Percentiles rank a stretch among this genome's conserved stretches.
Evolutionary conservation across 441 rosid genomes (phyloP).

Genomic region (Bruguiera hainesii): DNA sequence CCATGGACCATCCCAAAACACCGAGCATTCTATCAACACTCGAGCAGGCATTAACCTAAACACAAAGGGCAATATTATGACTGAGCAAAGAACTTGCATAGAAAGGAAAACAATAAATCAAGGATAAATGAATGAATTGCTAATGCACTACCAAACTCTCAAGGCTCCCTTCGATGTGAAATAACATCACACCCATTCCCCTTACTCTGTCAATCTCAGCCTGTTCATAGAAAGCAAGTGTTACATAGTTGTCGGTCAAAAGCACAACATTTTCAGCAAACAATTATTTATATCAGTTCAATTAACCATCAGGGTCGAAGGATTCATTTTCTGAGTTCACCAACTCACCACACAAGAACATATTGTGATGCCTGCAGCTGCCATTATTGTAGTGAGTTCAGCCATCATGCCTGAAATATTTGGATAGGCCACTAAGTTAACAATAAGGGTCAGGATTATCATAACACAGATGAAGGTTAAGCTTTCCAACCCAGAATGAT

Average conservation of each 20-base stretch:
- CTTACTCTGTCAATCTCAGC: conserved; percentile 88
- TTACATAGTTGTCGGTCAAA: conserved; percentile 22
- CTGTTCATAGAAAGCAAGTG: conserved; percentile 35
- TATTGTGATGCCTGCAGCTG: conserved; percentile 62
- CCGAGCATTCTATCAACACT: conserved; percentile 75
- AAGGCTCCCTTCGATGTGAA: conserved; percentile 73
- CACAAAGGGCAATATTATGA: conserved; percentile 8
- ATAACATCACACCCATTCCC: conserved; percentile 88
- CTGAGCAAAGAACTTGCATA: conserved; percentile 18
- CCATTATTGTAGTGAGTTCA: conserved; percentile 74
- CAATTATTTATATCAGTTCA: neutral
- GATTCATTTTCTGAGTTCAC: neutral
- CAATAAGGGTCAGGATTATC: conserved; percentile 9
- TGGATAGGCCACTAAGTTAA: conserved; percentile 5
- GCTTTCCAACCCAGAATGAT: too few relatives aligned
- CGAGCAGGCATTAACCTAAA: conserved; percentile 74
- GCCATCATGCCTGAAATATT: conserved; percentile 76
- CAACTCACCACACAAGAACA: conserved; percentile 88
- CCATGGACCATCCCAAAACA: conserved; percentile 89
- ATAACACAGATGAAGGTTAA: neutral
- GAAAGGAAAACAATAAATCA: conserved; percentile 6
- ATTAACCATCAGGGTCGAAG: too few relatives aligned
- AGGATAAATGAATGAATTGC: conserved; percentile 15
- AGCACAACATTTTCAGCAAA: neutral
- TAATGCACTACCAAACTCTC: conserved; percentile 62